A percentile compares a stretch with the other conserved stretches of the same genome.
phyloP scores from a whole-genome alignment of 225 moss, liverwort and hornwort genomes.

The Sphagnum contortum region DNA sequence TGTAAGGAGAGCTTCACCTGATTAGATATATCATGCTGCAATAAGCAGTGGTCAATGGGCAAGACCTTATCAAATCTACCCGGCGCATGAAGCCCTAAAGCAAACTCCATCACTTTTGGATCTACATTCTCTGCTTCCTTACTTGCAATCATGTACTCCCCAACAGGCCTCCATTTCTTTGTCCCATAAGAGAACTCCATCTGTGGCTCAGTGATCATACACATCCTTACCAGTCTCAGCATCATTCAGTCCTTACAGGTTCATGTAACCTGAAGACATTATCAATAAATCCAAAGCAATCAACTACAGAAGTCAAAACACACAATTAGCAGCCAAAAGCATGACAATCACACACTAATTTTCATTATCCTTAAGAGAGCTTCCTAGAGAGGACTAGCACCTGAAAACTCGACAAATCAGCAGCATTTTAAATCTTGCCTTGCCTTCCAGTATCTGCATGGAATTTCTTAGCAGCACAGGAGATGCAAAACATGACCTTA shows the following conservation, averaged over 20 bases:
- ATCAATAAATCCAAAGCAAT: too few relatives aligned
- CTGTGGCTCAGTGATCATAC: constrained; percentile 20
- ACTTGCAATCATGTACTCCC: constrained; percentile 21
- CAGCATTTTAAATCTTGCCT: too few relatives aligned
- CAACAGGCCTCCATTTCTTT: constrained; percentile 71
- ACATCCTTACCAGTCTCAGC: background rate
- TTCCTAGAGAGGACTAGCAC: too few relatives aligned
- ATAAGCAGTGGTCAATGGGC: constrained; percentile 73
- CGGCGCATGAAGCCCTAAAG: constrained; percentile 91
- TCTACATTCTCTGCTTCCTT: constrained; percentile 22
- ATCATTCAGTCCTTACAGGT: background rate
- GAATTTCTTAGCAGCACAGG: too few relatives aligned
- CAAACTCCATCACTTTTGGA: constrained; percentile 43
- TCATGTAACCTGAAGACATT: too few relatives aligned
- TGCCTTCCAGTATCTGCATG: too few relatives aligned
- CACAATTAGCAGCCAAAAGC: too few relatives aligned
- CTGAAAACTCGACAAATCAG: too few relatives aligned
- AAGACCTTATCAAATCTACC: constrained; percentile 92
- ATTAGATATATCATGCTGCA: constrained; percentile 84
- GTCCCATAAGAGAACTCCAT: constrained; percentile 98
- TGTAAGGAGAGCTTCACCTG: constrained; percentile 35
- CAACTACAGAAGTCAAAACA: too few relatives aligned
- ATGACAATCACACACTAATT: too few relatives aligned
- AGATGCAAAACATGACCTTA: constrained; percentile 35
- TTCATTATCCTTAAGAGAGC: too few relatives aligned